A percentile compares a stretch with the other conserved stretches of the same genome.
phyloP scores from a whole-genome alignment of 1,284 basidiomycete species.

The Chalciporus sp. region DNA sequence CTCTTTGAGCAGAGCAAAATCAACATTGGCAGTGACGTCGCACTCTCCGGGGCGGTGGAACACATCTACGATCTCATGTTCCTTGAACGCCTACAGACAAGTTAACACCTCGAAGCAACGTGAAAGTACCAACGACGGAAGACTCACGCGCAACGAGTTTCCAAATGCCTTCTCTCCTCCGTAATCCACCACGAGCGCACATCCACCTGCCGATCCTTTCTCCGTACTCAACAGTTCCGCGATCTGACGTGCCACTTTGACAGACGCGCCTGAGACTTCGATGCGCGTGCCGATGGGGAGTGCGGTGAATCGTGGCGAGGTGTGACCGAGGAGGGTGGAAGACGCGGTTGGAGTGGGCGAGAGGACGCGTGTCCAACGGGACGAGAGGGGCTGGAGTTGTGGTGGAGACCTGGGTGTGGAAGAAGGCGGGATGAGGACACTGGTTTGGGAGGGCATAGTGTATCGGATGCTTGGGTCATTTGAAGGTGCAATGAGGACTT shows the following conservation, averaged over 20 bases:
- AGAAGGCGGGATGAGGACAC: slow-evolving; percentile 2
- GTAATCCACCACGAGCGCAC: slow-evolving; percentile 90
- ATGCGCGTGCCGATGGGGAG: slow-evolving; percentile 71
- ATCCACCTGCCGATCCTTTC: slow-evolving; percentile 53
- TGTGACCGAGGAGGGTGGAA: slow-evolving; percentile 66
- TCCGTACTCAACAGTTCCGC: slow-evolving; percentile 52
- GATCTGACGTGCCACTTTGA: slow-evolving; percentile 65
- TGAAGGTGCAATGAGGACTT: slow-evolving; percentile 73
- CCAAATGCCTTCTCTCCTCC: slow-evolving; percentile 76
- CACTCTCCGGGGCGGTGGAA: slow-evolving; percentile 86
- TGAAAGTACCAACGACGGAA: neutral
- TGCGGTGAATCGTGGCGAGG: slow-evolving; percentile 69
- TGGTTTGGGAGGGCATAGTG: slow-evolving; percentile 23
- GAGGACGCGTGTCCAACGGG: slow-evolving; percentile 68
- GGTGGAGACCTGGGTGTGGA: slow-evolving; percentile 1
- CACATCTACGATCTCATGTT: slow-evolving; percentile 85
- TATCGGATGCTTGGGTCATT: slow-evolving; percentile 31
- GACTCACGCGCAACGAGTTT: slow-evolving; percentile 80
- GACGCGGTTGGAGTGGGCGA: slow-evolving; percentile 65
- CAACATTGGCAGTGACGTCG: slow-evolving; percentile 95
- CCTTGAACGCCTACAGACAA: slow-evolving; percentile 78
- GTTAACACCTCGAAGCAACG: neutral
- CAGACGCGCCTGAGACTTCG: slow-evolving; percentile 78
- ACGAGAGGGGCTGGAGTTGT: slow-evolving; percentile 12
- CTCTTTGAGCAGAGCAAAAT: slow-evolving; percentile 88